Percentiles rank a stretch among this genome's conserved stretches.
Conservation (phyloP, 2,329 filamentous ascomycete species). For the Scortechinia acanthostroma region DNA sequence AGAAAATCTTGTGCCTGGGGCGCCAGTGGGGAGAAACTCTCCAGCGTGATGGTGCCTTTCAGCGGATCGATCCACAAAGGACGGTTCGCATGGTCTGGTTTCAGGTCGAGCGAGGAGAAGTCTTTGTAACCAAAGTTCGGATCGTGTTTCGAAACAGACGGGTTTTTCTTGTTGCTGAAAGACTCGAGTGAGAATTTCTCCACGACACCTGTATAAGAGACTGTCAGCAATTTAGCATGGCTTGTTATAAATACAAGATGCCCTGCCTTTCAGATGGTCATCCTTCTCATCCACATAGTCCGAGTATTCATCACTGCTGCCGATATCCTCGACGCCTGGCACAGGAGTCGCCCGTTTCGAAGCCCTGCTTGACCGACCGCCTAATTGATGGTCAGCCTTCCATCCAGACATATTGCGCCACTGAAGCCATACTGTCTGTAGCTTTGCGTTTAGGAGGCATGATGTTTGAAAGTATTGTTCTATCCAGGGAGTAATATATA, state of each 20-base stretch:
- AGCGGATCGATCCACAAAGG: constrained; percentile 86
- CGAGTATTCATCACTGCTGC: constrained; percentile 2
- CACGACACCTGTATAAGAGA: background rate
- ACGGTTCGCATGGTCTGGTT: constrained; percentile 80
- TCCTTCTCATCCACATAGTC: background rate
- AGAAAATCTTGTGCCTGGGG: constrained; percentile 87
- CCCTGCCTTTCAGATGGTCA: background rate
- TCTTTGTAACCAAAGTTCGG: constrained; percentile 38
- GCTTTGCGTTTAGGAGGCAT: constrained; percentile 1
- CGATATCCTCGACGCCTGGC: background rate
- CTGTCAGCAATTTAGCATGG: background rate
- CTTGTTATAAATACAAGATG: background rate
- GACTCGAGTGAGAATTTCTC: background rate
- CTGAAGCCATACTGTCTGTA: background rate
- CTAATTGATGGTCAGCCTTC: background rate
- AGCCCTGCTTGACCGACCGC: background rate
- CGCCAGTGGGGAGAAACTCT: constrained; percentile 86
- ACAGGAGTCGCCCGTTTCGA: background rate
- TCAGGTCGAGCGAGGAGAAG: constrained; percentile 75
- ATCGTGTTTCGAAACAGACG: background rate
- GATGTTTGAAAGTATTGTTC: background rate
- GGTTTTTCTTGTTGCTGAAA: background rate
- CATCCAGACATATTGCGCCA: background rate
- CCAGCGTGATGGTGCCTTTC: constrained; percentile 80
- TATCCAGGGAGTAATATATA: background rate